Percentiles rank a stretch among this genome's conserved stretches.
These are phyloP conservation scores for Adansonia grandidieri DNA, from an alignment of 441 rosid species.

Conservation along the genomic window DNA sequence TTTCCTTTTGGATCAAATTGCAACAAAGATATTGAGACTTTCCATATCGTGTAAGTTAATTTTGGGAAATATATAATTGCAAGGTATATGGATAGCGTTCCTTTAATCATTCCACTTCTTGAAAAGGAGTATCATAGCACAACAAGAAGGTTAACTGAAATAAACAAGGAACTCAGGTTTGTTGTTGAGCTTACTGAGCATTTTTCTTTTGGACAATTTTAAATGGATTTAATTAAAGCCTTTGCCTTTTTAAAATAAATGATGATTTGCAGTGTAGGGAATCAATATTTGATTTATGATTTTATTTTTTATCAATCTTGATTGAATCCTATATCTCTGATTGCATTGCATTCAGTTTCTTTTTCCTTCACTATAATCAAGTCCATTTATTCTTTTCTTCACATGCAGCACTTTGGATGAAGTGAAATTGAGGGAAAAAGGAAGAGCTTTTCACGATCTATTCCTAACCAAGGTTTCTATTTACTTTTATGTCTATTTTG, in stretches of 20 bases:
- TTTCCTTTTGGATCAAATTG: constrained; percentile 16
- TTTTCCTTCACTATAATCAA: background rate
- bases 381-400: constrained; percentile 17
- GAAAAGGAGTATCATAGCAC: constrained; percentile 84
- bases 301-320: constrained; percentile 5
- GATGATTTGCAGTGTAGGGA: constrained; percentile 9
- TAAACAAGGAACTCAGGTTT: constrained; percentile 87
- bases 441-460: constrained; percentile 83
- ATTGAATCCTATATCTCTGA: background rate
- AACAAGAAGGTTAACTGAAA: constrained; percentile 69
- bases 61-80: constrained; percentile 31
- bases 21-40: constrained; percentile 9
- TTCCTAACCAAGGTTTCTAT: constrained; percentile 83
- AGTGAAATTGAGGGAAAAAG: constrained; percentile 92
- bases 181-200: constrained; percentile 19
- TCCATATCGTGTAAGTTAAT: constrained; percentile 21
- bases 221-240: constrained; percentile 8
- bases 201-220: constrained; percentile 22
- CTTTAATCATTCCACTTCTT: constrained; percentile 84
- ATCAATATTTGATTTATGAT: constrained; percentile 3
- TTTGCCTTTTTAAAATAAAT: constrained; percentile 6
- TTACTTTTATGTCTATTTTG: constrained; percentile 17
- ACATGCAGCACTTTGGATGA: constrained; percentile 81
- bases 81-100: constrained; percentile 94
- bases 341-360: constrained; percentile 5